Evolutionary conservation across 495 filamentous ascomycete genomes (phyloP).

Genomic region (Jackrogersella minutella): DNA sequence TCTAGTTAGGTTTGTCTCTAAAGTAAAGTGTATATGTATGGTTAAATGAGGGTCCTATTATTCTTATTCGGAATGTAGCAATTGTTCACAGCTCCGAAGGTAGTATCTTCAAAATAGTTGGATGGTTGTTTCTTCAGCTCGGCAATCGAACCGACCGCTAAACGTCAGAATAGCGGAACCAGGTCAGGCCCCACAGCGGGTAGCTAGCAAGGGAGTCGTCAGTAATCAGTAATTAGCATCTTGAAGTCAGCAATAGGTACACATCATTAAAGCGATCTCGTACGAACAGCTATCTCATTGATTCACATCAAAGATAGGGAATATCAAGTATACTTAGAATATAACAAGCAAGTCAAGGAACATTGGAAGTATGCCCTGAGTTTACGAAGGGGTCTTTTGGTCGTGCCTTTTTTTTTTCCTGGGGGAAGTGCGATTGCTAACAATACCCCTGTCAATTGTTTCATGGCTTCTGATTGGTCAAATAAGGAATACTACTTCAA

Average conservation of each 20-base stretch:
- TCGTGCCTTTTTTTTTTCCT: too few relatives aligned
- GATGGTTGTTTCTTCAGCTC: neutral
- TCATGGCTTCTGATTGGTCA: too few relatives aligned
- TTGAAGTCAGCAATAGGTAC: neutral
- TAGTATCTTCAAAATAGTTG: neutral
- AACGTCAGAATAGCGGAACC: slow-evolving; percentile 40
- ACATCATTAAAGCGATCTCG: neutral
- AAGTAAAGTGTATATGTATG: too few relatives aligned
- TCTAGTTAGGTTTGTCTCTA: too few relatives aligned
- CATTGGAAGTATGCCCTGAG: too few relatives aligned
- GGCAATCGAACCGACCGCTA: slow-evolving; percentile 18
- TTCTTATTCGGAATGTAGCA: neutral
- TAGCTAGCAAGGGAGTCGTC: neutral
- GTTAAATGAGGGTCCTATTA: neutral
- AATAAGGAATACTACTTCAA: too few relatives aligned
- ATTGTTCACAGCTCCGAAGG: neutral
- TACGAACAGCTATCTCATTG: too few relatives aligned
- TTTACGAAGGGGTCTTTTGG: too few relatives aligned
- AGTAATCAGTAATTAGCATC: neutral
- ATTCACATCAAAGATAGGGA: too few relatives aligned
- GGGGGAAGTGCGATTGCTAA: too few relatives aligned
- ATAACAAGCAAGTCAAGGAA: too few relatives aligned
- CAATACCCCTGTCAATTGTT: too few relatives aligned
- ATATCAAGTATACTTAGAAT: neutral
- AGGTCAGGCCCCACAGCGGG: slow-evolving; percentile 28